Evolutionary conservation across 306 rosid species (phyloP), one percentile per base, ranked within the genome.

Genomic region (Carpinus viminea): DNA sequence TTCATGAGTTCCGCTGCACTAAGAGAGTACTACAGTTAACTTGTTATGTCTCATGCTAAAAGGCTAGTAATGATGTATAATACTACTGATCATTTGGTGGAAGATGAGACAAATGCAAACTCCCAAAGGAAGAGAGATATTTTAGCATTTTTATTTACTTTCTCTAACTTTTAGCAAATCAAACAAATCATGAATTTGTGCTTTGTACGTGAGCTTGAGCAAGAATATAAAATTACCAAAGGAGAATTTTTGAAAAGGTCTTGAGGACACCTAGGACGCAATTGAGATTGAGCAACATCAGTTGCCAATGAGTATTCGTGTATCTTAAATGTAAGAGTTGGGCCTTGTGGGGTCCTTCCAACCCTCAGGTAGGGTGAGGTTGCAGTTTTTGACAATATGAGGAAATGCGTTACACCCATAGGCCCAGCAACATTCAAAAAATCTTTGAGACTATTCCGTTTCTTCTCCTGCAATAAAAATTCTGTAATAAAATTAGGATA

Each of bases 361-460:
- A 93, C 98, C 80, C 96, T 92, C 86, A 93, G 78, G 84, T 90
- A 91, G 5, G 98, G 90, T 8, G 91, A 78, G 51, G 88, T 26
- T 56, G 85, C 79, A 76, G 99, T 93, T 89, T 96, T 96, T 31
- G 99, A 93, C 85, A 96, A 78, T 46, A 96, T 90, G 87, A 96
- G 91, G 83, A 96, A 96, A 83, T 96, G 99, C 0, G 99, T 90
- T 57, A 93, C 98, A 64, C 99, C 98, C 94, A 91, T 89, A 20
- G 99, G 98, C 68, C 98, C 99, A 74, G 99, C 94, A 83, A 93
- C 92, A 61, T 96, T 96, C 82, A 96, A 74, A 85, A 91, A 96
- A 78, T 96, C 99, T 68, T 60, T 93, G 50, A 96, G 82, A 88
- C 78, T 96, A 79, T 96, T 93, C 74, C 98, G 79, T 77, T 80